A percentile compares a stretch with the other conserved stretches of the same genome.
Conservation (phyloP, 305 asterid species). For the Rubia peregrina region DNA sequence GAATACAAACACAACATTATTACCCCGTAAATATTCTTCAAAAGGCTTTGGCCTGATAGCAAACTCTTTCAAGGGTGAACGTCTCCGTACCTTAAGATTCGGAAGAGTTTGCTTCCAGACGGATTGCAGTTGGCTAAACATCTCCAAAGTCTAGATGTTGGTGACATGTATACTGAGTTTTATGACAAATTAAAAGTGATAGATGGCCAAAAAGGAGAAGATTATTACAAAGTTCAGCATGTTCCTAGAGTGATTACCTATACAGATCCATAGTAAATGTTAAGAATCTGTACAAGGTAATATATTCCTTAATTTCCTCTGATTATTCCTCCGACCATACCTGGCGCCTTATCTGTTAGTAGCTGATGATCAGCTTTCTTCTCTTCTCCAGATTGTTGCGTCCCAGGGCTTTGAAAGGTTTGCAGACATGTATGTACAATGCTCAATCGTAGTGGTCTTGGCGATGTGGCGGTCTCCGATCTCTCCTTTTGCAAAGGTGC, state of each 20-base stretch:
- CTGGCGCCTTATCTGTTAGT: not conserved
- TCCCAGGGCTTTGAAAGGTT: not conserved
- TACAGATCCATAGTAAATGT: not conserved
- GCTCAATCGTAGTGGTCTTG: not conserved
- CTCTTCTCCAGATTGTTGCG: not conserved
- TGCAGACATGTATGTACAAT: not conserved
- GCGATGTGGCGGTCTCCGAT: not conserved
- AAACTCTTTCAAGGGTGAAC: not conserved
- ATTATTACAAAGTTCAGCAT: constrained; percentile 13
- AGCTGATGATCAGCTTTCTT: not conserved
- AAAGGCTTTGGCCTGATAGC: not conserved
- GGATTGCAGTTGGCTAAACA: constrained; percentile 19
- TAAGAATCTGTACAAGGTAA: not conserved
- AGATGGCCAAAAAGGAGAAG: constrained; percentile 25
- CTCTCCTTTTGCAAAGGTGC: not conserved
- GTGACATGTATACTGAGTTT: constrained; percentile 24
- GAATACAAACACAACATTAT: too few relatives aligned
- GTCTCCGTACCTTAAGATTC: constrained; percentile 18
- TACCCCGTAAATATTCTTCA: too few relatives aligned
- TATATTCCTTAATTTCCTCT: not conserved
- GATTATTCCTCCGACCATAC: not conserved
- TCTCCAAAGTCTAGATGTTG: constrained; percentile 9
- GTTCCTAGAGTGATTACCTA: not conserved
- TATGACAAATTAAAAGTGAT: constrained; percentile 24
- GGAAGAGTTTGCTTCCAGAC: constrained; percentile 27